These are phyloP conservation scores for Murraya paniculata DNA, from an alignment of 345 rosid genomes.

Conservation along the genomic window DNA sequence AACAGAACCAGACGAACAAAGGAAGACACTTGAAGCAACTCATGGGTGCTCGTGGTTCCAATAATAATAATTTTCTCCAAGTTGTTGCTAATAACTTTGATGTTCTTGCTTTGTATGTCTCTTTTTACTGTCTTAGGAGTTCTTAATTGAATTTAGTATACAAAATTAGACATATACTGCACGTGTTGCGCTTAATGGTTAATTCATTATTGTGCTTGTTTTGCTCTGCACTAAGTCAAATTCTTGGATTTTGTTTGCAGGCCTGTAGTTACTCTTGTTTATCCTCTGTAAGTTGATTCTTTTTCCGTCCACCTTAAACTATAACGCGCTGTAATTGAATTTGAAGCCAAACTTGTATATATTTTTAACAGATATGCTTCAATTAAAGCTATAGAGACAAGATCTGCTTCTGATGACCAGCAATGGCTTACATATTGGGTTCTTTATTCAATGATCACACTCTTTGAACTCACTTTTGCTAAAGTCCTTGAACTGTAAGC, in stretches of 20 bases:
- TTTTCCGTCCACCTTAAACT: not conserved
- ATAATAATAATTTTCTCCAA: constrained; percentile 49
- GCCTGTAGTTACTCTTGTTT: constrained; percentile 72
- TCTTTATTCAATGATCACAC: constrained; percentile 71
- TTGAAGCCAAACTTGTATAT: not conserved
- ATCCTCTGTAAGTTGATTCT: constrained; percentile 62
- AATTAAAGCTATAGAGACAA: constrained; percentile 73
- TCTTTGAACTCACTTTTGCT: constrained; percentile 74
- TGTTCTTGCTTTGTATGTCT: constrained; percentile 66
- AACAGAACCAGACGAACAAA: not conserved
- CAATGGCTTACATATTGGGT: constrained; percentile 93
- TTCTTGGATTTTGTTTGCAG: constrained; percentile 32
- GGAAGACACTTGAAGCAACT: not conserved
- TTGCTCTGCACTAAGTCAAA: not conserved
- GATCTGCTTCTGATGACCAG: constrained; percentile 54
- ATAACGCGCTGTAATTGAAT: not conserved
- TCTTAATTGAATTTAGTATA: not conserved
- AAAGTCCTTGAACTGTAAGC: constrained; percentile 53
- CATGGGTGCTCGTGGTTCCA: constrained; percentile 35
- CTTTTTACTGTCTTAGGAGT: not conserved
- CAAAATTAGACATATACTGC: not conserved
- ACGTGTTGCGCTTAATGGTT: not conserved
- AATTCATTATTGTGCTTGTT: not conserved
- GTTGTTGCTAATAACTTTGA: constrained; percentile 70
- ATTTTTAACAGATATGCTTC: constrained; percentile 55